Conservation (phyloP, 1,139 yeast genomes). For the Magnusiomyces fungicola region DNA sequence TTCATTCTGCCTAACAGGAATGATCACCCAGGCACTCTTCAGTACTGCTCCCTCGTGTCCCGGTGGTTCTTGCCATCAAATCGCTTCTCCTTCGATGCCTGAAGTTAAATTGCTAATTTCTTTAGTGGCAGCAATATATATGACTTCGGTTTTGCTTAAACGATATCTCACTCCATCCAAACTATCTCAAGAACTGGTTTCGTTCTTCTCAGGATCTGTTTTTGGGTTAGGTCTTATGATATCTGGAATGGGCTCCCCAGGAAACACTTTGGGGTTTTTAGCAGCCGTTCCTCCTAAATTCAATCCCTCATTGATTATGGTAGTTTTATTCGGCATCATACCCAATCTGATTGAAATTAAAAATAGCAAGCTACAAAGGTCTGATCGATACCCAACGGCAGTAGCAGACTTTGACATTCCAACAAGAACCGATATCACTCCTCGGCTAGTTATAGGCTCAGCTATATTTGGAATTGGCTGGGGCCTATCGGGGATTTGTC, state of each 20-base stretch:
- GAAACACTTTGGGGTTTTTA: constrained; percentile 40
- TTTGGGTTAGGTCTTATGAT: constrained; percentile 41
- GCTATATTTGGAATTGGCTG: constrained; percentile 42
- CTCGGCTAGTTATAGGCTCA: constrained; percentile 35
- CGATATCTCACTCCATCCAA: constrained; percentile 17
- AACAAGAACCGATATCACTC: constrained; percentile 21
- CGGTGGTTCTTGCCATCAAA: background rate
- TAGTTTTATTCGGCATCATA: constrained; percentile 37
- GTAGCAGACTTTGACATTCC: constrained; percentile 22
- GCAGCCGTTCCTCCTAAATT: constrained; percentile 32
- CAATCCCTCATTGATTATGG: constrained; percentile 41
- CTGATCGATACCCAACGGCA: background rate
- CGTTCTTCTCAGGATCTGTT: constrained; percentile 35
- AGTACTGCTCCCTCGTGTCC: constrained; percentile 22
- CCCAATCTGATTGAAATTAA: constrained; percentile 33
- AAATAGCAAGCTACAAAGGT: background rate
- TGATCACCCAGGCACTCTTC: constrained; percentile 21
- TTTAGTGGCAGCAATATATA: constrained; percentile 13
- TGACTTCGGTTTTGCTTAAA: background rate
- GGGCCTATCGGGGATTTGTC: constrained; percentile 43
- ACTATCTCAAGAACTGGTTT: constrained; percentile 23
- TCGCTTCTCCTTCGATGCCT: constrained; percentile 15
- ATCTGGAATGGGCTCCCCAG: constrained; percentile 41
- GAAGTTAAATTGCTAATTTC: constrained; percentile 15
- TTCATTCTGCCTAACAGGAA: constrained; percentile 33